A percentile compares a stretch with the other conserved stretches of the same genome.
Conservation (phyloP, 805 yeast genomes). For the Lipomyces yamanashiensis region DNA sequence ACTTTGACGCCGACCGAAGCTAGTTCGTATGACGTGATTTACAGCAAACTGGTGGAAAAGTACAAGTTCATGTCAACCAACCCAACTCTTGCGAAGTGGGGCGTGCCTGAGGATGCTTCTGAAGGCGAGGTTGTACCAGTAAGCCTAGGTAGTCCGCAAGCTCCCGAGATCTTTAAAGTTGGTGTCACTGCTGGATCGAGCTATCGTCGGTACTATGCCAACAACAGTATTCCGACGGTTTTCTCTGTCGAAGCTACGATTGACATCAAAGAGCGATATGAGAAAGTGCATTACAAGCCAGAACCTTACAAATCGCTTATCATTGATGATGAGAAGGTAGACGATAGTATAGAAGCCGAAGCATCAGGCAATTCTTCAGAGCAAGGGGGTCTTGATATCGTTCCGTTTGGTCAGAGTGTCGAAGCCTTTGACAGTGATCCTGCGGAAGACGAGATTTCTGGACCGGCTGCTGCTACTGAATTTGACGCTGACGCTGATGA, state of each 20-base stretch:
- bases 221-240: constrained; percentile 12
- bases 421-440: not conserved
- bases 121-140: not conserved
- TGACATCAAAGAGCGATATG: constrained; percentile 22
- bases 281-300: constrained; percentile 1
- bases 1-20: constrained; percentile 58
- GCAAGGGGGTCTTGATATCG: not conserved
- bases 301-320: constrained; percentile 9
- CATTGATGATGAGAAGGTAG: constrained; percentile 10
- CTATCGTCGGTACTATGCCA: constrained; percentile 7
- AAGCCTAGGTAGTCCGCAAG: constrained; percentile 12
- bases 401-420: constrained; percentile 1
- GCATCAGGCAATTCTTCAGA: not conserved
- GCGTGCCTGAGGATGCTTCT: constrained; percentile 7
- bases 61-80: constrained; percentile 33
- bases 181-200: constrained; percentile 1
- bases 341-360: constrained; percentile 1
- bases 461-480: constrained; percentile 3
- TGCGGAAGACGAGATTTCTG: not conserved
- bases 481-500: constrained; percentile 17
- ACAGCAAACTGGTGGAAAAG: constrained; percentile 54
- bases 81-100: constrained; percentile 22
- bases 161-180: constrained; percentile 25
- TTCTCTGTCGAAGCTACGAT: constrained; percentile 6
- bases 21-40: constrained; percentile 60